Conservation (phyloP, 108 stramenopile species). For the Discostella stelligeroides region DNA sequence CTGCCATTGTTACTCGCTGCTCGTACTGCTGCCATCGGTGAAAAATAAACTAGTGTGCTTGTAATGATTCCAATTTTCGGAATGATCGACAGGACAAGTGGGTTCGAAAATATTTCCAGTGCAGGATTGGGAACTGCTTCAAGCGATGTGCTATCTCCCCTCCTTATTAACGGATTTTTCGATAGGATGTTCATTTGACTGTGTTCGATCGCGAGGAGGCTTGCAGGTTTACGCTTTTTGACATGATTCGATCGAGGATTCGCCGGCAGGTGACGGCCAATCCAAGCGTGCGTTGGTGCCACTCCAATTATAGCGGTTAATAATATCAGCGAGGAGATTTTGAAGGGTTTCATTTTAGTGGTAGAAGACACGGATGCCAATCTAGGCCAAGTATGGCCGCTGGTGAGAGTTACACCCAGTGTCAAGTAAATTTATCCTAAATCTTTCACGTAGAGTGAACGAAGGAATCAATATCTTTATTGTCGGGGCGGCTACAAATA, state of each 20-base stretch:
- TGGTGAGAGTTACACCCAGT: too few species aligned
- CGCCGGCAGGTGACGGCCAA: not conserved
- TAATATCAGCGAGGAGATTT: too few species aligned
- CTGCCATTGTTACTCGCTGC: slow-evolving; percentile 22
- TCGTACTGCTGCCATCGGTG: slow-evolving; percentile 48
- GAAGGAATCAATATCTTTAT: too few species aligned
- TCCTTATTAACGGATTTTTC: slow-evolving; percentile 1
- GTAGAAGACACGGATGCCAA: too few species aligned
- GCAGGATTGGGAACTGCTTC: not conserved
- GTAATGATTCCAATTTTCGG: slow-evolving; percentile 55
- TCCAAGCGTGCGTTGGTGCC: too few species aligned
- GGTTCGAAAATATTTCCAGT: slow-evolving; percentile 18
- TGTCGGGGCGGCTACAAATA: too few species aligned
- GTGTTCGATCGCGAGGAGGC: not conserved
- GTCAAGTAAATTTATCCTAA: too few species aligned
- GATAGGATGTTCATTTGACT: not conserved
- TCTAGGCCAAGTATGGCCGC: too few species aligned
- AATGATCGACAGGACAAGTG: slow-evolving; percentile 29
- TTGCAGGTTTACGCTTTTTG: not conserved
- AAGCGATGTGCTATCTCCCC: slow-evolving; percentile 10
- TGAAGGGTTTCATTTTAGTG: too few species aligned
- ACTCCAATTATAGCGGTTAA: too few species aligned
- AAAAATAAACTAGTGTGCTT: slow-evolving; percentile 50
- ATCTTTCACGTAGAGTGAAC: too few species aligned
- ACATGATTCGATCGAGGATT: not conserved